Evolutionary conservation across 768 basidiomycete genomes (phyloP), one percentile per base, ranked within the genome.

Genomic region (Pholiota molesta): DNA sequence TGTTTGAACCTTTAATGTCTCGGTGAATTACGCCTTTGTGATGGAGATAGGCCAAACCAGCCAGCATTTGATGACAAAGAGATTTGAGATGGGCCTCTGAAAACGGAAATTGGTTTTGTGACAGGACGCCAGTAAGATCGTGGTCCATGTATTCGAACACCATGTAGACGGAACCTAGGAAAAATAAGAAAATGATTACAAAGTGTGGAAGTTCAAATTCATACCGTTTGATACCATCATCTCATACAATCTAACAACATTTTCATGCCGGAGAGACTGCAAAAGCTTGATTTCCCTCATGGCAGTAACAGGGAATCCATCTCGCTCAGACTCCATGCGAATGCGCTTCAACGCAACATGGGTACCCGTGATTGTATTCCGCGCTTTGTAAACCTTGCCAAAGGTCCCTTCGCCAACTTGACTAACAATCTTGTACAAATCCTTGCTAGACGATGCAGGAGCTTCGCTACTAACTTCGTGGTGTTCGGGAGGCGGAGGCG

Each of bases 141-240:
- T 99, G 97, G 69, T 99, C 95, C 93, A 97, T 93, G 75, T 99
- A 99, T 74, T 99, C 96, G 69, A 99, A 95, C 40, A 99, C 97
- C 97, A 99, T 99, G 77, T 94, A 97, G 44, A 97, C 96, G 52
- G 91, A 89, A 61, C 95, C 97, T 98, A 68, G 5, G 17, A 53
- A 59, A 62, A 39, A 23, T 49, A 16, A 42, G 21, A 26, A 26
- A 26, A 26, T 47, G 9, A 37, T 23, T 16, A 7, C 29, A 52
- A 42, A 16, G 37, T 16, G 7, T 29, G 19, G 21, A 58, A 14
- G 58, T 29, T 17, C 21, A 35, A 42, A 17, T 13, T 66, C 85
- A 66, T 68, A 95, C 97, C 95, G 67, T 94, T 92, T 0, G 95
- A 94, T 7, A 99, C 96, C 91, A 99, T 96, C 95, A 99, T 99